A percentile compares a stretch with the other conserved stretches of the same genome.
Conservation (phyloP, 139 green algal species). For the Picochlorum sp. region DNA sequence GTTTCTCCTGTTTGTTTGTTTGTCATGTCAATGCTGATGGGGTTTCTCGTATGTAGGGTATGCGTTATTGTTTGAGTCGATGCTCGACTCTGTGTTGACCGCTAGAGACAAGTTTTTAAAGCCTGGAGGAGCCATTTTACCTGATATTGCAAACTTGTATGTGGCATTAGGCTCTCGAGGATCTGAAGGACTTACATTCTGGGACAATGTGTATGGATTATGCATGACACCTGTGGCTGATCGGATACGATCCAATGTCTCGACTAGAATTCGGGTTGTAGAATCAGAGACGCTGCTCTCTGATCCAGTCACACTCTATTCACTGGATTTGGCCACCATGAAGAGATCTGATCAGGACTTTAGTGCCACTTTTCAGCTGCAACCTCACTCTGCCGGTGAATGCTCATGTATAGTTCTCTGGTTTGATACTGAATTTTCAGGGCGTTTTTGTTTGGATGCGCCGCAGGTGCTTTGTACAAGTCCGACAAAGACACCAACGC, state of each 20-base stretch:
- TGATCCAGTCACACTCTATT: slow-evolving; percentile 4
- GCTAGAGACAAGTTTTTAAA: slow-evolving; percentile 63
- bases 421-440: slow-evolving; percentile 88
- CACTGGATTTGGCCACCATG: slow-evolving; percentile 79
- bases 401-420: slow-evolving; percentile 75
- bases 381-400: slow-evolving; percentile 27
- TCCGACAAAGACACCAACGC: slow-evolving; percentile 55
- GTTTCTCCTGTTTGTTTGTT: too few relatives aligned
- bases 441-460: slow-evolving; percentile 67
- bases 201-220: slow-evolving; percentile 89
- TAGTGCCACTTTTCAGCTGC: slow-evolving; percentile 68
- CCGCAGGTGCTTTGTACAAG: slow-evolving; percentile 73
- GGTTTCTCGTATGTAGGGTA: slow-evolving; percentile 46
- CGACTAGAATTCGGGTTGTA: slow-evolving; percentile 50
- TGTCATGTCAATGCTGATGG: too few relatives aligned
- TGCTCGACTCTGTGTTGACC: slow-evolving; percentile 80
- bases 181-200: slow-evolving; percentile 61
- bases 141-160: slow-evolving; percentile 68
- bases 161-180: slow-evolving; percentile 49
- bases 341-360: slow-evolving; percentile 69
- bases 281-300: slow-evolving; percentile 41
- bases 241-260: background rate
- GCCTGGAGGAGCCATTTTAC: slow-evolving; percentile 82
- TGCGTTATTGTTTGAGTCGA: slow-evolving; percentile 93
- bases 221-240: slow-evolving; percentile 56